Evolutionary conservation across 768 basidiomycete genomes (phyloP), one percentile per base, ranked within the genome.

Genomic region (Lactarius vividus): DNA sequence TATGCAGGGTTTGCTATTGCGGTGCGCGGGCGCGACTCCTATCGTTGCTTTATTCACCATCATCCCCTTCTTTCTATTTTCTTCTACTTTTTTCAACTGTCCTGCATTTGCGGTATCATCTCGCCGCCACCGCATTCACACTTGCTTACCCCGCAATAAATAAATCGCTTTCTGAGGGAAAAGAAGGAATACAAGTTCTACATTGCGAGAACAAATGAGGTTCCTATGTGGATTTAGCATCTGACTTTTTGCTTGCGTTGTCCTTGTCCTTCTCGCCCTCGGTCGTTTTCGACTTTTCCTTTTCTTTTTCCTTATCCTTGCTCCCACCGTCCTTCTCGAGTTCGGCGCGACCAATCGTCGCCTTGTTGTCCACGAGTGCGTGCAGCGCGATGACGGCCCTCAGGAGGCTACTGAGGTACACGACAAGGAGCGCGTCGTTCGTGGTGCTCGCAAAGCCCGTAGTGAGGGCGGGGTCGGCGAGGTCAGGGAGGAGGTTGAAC

Each of bases 351-450:
- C 92, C 92, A 69, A 93, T 91, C 58, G 85, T 84, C 49, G 88
- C 89, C 76, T 93, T 94, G 76, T 94, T 94, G 74, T 94, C 93
- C 49, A 95, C 93, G 64, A 96, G 76, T 59, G 89, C 92, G 74
- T 96, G 94, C 59, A 96, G 80, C 23, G 94, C 93, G 69, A 96
- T 94, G 52, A 99, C 96, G 15, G 95, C 88, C 52, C 96, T 81
- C 62, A 98, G 77, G 74, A 99, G 76, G 74, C 91, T 92, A 74
- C 91, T 94, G 74, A 99, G 77, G 79, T 98, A 98, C 61, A 98
- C 92, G 57, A 99, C 92, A 72, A 98, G 79, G 75, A 95, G 80
- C 75, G 93, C 87, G 76, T 99, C 96, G 76, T 98, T 98, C 66
- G 93, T 96, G 74, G 88, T 95, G 63, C 91, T 85, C 71, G 86